Percentiles rank a stretch among this genome's conserved stretches.
Conservation (phyloP, 129 eudicot species). For the Ambrosia artemisiifolia region DNA sequence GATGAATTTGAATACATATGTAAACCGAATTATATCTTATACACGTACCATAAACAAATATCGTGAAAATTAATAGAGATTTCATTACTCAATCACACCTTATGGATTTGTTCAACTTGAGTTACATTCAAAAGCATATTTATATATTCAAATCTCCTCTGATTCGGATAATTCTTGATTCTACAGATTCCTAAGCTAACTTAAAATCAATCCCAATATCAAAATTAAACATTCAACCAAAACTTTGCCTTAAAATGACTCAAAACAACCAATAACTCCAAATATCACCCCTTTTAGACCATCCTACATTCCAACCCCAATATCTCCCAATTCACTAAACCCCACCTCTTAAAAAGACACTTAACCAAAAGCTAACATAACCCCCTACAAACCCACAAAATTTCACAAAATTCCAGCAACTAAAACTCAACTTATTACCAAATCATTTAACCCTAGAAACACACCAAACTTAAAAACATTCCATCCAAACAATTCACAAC, state of each 20-base stretch:
- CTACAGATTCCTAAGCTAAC: slow-evolving; percentile 18
- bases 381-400: slow-evolving; percentile 27
- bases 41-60: no score
- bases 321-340: slow-evolving; percentile 36
- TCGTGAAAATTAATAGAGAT: neutral
- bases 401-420: slow-evolving; percentile 27
- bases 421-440: slow-evolving; percentile 33
- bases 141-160: neutral
- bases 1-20: neutral
- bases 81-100: neutral
- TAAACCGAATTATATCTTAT: neutral
- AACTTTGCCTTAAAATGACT: slow-evolving; percentile 34
- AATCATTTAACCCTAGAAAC: slow-evolving; percentile 49
- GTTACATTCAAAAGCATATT: neutral
- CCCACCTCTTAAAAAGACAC: neutral
- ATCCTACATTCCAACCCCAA: slow-evolving; percentile 30
- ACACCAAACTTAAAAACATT: slow-evolving; percentile 41
- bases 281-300: slow-evolving; percentile 39
- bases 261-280: slow-evolving; percentile 35
- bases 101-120: slow-evolving; percentile 26
- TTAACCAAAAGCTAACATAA: slow-evolving; percentile 52
- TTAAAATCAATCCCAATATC: slow-evolving; percentile 5
- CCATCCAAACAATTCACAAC: slow-evolving; percentile 24
- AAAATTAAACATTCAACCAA: neutral
- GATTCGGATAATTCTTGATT: slow-evolving; percentile 9